Evolutionary conservation across 768 basidiomycete species (phyloP), one percentile per base, ranked within the genome.

Genomic region (Infundibulicybe gibba): DNA sequence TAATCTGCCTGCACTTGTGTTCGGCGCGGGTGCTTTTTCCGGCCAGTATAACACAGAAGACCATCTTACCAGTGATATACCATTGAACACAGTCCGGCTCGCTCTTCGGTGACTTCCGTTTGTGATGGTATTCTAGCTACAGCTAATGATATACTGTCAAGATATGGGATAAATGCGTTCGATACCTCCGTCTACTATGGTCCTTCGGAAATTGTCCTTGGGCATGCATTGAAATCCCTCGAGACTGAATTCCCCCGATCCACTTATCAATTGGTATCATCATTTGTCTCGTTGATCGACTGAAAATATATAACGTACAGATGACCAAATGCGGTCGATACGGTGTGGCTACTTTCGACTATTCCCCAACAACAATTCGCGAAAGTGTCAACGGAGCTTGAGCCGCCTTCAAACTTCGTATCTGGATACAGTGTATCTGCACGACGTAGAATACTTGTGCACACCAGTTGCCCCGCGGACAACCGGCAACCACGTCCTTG

Each of bases 301-400:
- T 34, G 14, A 1, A 38, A 34, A 32, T 39, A 25, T 8, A 4
- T 8, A 25, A 25, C 25, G 4, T 6, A 6, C 47, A 92, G 89
- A 84, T 91, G 69, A 90, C 90, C 9, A 94, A 94, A 61, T 88
- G 87, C 50, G 92, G 92, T 17, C 77, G 91, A 32, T 89, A 85
- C 58, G 89, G 87, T 6, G 58, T 57, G 14, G 64, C 68, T 1
- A 68, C 73, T 37, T 93, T 93, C 54, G 87, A 94, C 63, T 94
- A 93, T 64, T 70, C 77, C 2, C 85, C 87, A 1, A 52, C 59
- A 5, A 79, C 75, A 32, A 79, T 94, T 45, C 80, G 85, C 14
- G 69, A 73, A 16, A 85, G 83, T 51, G 76, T 94, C 14, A 61
- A 41, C 79, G 78, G 48, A 89, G 87, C 55, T 67, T 92, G 30